A percentile compares a stretch with the other conserved stretches of the same genome.
Evolutionary conservation across 805 yeast species (phyloP).

Genomic region (Yamadazyma scolyti): DNA sequence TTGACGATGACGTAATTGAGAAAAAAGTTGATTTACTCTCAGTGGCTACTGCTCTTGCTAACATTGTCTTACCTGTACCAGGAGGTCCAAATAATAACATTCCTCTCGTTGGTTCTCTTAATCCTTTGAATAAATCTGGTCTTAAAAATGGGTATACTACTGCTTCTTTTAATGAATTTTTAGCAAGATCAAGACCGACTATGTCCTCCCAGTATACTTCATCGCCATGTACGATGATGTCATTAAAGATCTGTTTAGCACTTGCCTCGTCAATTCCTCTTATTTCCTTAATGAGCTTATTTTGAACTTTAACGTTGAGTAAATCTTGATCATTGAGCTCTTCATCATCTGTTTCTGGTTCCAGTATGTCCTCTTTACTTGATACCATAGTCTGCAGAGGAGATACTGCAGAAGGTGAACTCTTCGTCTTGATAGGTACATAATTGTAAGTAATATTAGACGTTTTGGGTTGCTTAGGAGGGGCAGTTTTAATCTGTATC

Average conservation of each 20-base stretch:
- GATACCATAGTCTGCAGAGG: not conserved
- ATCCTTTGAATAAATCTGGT: constrained; percentile 87
- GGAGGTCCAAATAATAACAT: constrained; percentile 97
- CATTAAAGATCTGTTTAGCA: constrained; percentile 81
- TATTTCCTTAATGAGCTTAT: constrained; percentile 40
- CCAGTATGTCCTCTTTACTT: constrained; percentile 1
- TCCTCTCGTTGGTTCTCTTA: constrained; percentile 94
- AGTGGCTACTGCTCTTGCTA: constrained; percentile 94
- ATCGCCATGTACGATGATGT: constrained; percentile 85
- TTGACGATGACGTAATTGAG: constrained; percentile 78
- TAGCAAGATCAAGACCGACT: constrained; percentile 89
- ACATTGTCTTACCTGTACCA: constrained; percentile 98
- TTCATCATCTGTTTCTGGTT: constrained; percentile 21
- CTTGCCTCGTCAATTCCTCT: constrained; percentile 75
- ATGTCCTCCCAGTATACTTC: constrained; percentile 94
- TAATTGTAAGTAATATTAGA: constrained; percentile 32
- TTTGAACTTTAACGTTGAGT: constrained; percentile 26
- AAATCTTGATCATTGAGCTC: constrained; percentile 18
- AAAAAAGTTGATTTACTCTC: constrained; percentile 92
- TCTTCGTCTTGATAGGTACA: constrained; percentile 8
- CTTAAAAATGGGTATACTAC: constrained; percentile 94
- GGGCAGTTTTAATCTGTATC: not conserved
- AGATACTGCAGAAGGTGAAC: not conserved
- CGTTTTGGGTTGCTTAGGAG: constrained; percentile 13
- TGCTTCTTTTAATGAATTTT: constrained; percentile 84